Conservation (phyloP, 352 stramenopile species). For the Globisporangium ultimum region DNA sequence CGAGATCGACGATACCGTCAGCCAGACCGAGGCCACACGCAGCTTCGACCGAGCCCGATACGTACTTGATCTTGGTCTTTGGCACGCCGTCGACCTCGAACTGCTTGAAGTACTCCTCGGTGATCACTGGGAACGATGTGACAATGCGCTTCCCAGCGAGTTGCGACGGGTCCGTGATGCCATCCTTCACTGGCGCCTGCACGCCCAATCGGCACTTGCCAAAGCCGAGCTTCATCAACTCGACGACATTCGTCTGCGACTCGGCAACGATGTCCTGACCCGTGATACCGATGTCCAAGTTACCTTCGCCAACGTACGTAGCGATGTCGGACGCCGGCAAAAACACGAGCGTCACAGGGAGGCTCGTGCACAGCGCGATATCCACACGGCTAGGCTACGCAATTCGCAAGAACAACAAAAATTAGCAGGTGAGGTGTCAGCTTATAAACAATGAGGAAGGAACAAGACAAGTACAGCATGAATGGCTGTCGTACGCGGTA, state of each 20-base stretch:
- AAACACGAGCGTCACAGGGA: constrained; percentile 97
- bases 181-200: constrained; percentile 90
- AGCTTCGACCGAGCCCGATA: constrained; percentile 97
- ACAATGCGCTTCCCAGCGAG: constrained; percentile 96
- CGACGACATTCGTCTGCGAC: constrained; percentile 86
- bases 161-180: constrained; percentile 73
- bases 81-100: constrained; percentile 69
- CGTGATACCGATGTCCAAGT: constrained; percentile 98
- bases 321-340: constrained; percentile 96
- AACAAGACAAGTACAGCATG: background rate
- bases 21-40: constrained; percentile 96
- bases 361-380: constrained; percentile 91
- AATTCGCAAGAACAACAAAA: background rate
- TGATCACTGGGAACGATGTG: constrained; percentile 95
- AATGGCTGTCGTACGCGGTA: constrained; percentile 56
- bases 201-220: constrained; percentile 95
- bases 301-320: constrained; percentile 97
- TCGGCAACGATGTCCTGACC: constrained; percentile 95
- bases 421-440: background rate
- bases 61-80: constrained; percentile 92
- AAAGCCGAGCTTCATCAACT: constrained; percentile 94
- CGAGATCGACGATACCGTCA: constrained; percentile 98
- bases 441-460: no score
- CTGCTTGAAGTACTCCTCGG: constrained; percentile 93
- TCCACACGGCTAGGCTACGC: constrained; percentile 79